Evolutionary conservation across 2,329 filamentous ascomycete genomes (phyloP), one percentile per base, ranked within the genome.

Genomic region (Ambrosiella xylebori): DNA sequence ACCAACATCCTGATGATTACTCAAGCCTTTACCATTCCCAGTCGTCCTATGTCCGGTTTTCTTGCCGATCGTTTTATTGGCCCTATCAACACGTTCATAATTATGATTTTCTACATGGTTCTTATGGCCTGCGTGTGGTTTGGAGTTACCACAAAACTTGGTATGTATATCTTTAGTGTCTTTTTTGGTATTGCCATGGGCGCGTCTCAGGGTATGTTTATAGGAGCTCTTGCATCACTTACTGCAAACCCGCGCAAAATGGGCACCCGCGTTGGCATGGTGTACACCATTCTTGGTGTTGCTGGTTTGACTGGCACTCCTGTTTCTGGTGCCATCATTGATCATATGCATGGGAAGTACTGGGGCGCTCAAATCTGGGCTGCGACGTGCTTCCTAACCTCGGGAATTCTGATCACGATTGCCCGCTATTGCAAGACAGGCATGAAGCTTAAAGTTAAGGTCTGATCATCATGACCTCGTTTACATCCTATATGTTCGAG

Each of bases 71-170:
- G 62, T 60, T 63, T 68, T 56, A 67, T 77, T 2, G 80, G 81
- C 0, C 72, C 77, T 0, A 68, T 81, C 53, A 82, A 82, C 63
- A 71, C 74, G 1, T 71, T 80, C 35, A 71, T 79, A 36, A n/a
- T 76, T 0, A 73, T 74, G 54, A 71, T 70, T 1, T 65, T 74
- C 9, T 60, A 72, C 3, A 70, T 76, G 2, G 71, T 71, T 1
- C 65, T 76, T 12, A 68, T 79, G 59, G 66, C 80, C 39, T 81
- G 75, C 63, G 70, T 68, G 56, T 85, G 82, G 81, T 73, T 74
- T 1, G 74, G 71, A 0, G 76, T 84, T 1, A 64, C 61, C n/a
- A 66, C 64, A 9, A 63, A 63, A 2, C 60, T 65, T 2, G 69
- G 68, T 59, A 73, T 74, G 69, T 74, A 74, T 61, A 63, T 66